These are phyloP conservation scores for Metschnikowia orientalis DNA, from an alignment of 805 yeast genomes.

Conservation along the genomic window DNA sequence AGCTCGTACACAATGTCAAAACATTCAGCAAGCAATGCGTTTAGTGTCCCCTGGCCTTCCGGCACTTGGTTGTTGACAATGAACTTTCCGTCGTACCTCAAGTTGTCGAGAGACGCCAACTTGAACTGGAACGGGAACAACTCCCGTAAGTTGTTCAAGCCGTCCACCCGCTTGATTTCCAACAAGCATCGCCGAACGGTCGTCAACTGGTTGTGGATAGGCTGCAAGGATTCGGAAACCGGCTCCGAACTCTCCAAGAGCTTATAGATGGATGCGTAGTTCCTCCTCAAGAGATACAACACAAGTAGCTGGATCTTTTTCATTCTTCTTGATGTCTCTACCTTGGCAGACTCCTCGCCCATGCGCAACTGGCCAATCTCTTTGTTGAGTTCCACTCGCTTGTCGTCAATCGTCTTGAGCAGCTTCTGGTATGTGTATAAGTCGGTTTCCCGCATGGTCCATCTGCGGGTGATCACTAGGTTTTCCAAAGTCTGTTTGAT, in stretches of 20 bases:
- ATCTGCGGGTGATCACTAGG: constrained; percentile 83
- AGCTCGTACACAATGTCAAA: constrained; percentile 90
- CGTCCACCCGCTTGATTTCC: constrained; percentile 91
- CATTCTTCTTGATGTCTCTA: too few species aligned
- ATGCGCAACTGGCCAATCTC: constrained; percentile 18
- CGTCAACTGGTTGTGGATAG: constrained; percentile 86
- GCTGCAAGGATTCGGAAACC: constrained; percentile 88
- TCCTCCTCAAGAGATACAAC: constrained; percentile 78
- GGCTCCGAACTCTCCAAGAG: constrained; percentile 91
- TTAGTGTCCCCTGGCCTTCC: constrained; percentile 96
- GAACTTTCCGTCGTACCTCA: constrained; percentile 88
- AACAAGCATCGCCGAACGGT: constrained; percentile 87
- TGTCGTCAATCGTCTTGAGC: constrained; percentile 68
- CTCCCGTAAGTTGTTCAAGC: constrained; percentile 81
- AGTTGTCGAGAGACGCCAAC: constrained; percentile 80
- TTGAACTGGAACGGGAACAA: constrained; percentile 95
- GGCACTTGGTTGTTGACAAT: constrained; percentile 86
- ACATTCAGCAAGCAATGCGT: constrained; percentile 87
- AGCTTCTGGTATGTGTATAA: constrained; percentile 75
- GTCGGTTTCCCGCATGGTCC: constrained; percentile 97
- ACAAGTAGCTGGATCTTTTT: constrained; percentile 44
- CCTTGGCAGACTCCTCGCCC: constrained; percentile 7
- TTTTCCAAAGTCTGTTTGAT: constrained; percentile 76
- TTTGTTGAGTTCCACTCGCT: constrained; percentile 45
- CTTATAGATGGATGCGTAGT: constrained; percentile 87